Conservation (phyloP, 2,329 filamentous ascomycete species). For the Dactylonectria macrodidyma region DNA sequence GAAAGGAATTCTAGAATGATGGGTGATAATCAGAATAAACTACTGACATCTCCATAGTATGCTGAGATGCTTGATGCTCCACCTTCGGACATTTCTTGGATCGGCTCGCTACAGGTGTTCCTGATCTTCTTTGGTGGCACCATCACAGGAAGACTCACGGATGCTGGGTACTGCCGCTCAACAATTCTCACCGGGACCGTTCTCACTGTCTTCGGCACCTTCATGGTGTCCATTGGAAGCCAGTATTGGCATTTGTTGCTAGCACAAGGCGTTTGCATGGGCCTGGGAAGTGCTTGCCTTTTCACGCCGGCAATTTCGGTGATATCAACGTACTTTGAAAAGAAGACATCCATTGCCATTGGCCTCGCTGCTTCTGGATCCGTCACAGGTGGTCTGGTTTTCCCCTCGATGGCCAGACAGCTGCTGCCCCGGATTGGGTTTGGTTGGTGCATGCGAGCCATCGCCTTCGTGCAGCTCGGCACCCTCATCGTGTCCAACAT, state of each 20-base stretch:
- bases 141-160: slow-evolving; percentile 6
- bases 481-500: not conserved
- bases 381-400: slow-evolving; percentile 9
- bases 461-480: slow-evolving; percentile 5
- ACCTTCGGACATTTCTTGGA: slow-evolving; percentile 15
- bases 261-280: slow-evolving; percentile 10
- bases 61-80: slow-evolving; percentile 1
- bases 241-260: slow-evolving; percentile 20
- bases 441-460: slow-evolving; percentile 4
- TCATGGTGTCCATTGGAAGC: slow-evolving; percentile 1
- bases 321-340: slow-evolving; percentile 12
- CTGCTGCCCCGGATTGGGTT: slow-evolving; percentile 6
- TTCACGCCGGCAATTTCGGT: slow-evolving; percentile 10
- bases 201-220: slow-evolving; percentile 6
- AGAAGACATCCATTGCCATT: slow-evolving; percentile 12
- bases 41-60: slow-evolving; percentile 2
- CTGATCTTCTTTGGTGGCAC: slow-evolving; percentile 11
- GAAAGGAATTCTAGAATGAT: too few relatives aligned
- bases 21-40: too few relatives aligned
- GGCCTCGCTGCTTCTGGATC: slow-evolving; percentile 10
- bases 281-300: slow-evolving; percentile 9
- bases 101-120: slow-evolving; percentile 13
- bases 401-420: slow-evolving; percentile 11
- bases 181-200: not conserved
- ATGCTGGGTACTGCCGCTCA: not conserved